Evolutionary conservation across 352 stramenopile species (phyloP).

Genomic region (Globisporangium radiosum): DNA sequence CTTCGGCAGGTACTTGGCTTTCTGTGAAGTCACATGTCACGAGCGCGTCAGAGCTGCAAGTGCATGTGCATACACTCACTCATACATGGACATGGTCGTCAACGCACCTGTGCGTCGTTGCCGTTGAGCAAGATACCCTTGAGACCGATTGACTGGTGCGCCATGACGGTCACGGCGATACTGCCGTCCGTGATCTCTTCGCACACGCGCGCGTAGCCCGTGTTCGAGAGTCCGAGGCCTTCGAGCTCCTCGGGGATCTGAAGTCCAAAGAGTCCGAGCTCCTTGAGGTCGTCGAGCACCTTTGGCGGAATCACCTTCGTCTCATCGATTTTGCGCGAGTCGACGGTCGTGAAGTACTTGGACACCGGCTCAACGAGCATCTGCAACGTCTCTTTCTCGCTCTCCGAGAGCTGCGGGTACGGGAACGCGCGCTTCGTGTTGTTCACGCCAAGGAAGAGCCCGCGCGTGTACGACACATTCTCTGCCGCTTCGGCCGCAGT

Average conservation of each 20-base stretch:
- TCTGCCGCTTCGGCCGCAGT: constrained; percentile 58
- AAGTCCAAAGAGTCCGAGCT: constrained; percentile 80
- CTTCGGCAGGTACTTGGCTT: constrained; percentile 87
- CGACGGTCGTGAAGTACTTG: constrained; percentile 73
- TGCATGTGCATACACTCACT: too few species aligned
- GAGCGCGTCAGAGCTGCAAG: too few species aligned
- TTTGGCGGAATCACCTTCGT: constrained; percentile 72
- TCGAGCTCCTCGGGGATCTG: constrained; percentile 81
- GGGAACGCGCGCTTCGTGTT: constrained; percentile 71
- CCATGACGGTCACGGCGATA: constrained; percentile 82
- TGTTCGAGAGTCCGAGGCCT: constrained; percentile 77
- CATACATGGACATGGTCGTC: too few species aligned
- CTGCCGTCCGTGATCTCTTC: constrained; percentile 80
- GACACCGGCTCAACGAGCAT: constrained; percentile 78
- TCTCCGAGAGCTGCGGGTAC: constrained; percentile 66
- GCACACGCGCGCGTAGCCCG: constrained; percentile 77
- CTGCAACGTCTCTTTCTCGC: constrained; percentile 75
- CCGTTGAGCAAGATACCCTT: constrained; percentile 87
- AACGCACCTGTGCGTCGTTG: constrained; percentile 35
- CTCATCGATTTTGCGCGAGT: constrained; percentile 73
- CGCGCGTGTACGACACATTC: constrained; percentile 73
- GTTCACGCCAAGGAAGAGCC: constrained; percentile 80
- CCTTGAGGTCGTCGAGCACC: constrained; percentile 70
- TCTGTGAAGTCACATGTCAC: constrained; percentile 16
- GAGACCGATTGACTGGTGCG: constrained; percentile 83